Evolutionary conservation across 768 basidiomycete species (phyloP), one percentile per base, ranked within the genome.

Genomic region (Leccinum broughii): DNA sequence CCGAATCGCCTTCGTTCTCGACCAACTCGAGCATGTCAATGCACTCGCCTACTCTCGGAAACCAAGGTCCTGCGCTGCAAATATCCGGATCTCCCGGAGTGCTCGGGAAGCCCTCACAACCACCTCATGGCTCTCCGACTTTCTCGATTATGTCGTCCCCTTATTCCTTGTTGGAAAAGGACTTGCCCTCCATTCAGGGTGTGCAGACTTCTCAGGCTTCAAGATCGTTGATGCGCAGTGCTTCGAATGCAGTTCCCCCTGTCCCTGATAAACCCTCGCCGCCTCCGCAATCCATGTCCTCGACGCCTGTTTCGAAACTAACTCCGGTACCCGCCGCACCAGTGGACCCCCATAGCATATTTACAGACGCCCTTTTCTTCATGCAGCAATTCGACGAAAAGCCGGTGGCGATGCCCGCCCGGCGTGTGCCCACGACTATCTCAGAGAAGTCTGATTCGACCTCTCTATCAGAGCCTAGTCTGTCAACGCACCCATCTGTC

Each of bases 301-400:
- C 63, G 68, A 74, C 72, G 66, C 58, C 71, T 13, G 34, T 61
- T 26, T 64, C 68, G 72, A 77, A 72, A 71, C 52, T 68, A 28
- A 54, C 64, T 6, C 62, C 65, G 22, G 57, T 59, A 32, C 53
- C 66, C 13, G 34, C 59, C 49, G 49, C 49, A 1, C 58, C 46
- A 22, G 50, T 61, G 35, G 72, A 71, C 22, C 62, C 75, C n/a
- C 69, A 78, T 51, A 75, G 75, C 49, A 66, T 88, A 28, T 76
- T 78, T 52, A 74, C 78, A 56, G 87, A 88, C 67, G 85, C 87
- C 13, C 70, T 90, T 48, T 89, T 83, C 73, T 89, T 85, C 69
- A 86, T 90, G 83, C 84, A 84, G 60, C 82, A 89, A 62, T 71
- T 81, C 54, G 79, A 81, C 59, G 73, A 69, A 66, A 75, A 60